Evolutionary conservation across 768 basidiomycete species (phyloP).

Genomic region (Trametes cingulata): DNA sequence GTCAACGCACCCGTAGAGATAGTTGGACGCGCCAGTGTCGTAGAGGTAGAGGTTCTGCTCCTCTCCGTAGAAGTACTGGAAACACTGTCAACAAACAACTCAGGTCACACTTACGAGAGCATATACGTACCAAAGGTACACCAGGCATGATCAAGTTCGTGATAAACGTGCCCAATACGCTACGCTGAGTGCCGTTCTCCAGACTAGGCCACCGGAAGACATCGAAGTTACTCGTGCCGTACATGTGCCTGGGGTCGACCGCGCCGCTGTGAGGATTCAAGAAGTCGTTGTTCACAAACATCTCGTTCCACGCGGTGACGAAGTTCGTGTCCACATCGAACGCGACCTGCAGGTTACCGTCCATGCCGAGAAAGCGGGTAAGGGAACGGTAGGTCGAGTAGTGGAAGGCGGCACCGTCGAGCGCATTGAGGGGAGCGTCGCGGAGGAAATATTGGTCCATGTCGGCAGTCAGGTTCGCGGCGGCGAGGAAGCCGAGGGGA

Average conservation of each 20-base stretch:
- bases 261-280: slow-evolving; percentile 64
- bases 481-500: slow-evolving; percentile 67
- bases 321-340: slow-evolving; percentile 85
- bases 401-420: slow-evolving; percentile 88
- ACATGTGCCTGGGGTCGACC: slow-evolving; percentile 87
- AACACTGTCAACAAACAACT: slow-evolving; percentile 12
- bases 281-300: slow-evolving; percentile 88
- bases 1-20: slow-evolving; percentile 74
- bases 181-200: slow-evolving; percentile 78
- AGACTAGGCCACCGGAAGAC: slow-evolving; percentile 92
- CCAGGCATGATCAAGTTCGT: slow-evolving; percentile 84
- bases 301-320: slow-evolving; percentile 87
- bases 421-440: slow-evolving; percentile 52
- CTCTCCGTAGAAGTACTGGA: slow-evolving; percentile 82
- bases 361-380: slow-evolving; percentile 91
- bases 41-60: slow-evolving; percentile 89
- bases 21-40: slow-evolving; percentile 89
- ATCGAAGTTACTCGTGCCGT: slow-evolving; percentile 92
- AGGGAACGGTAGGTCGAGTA: slow-evolving; percentile 91
- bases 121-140: slow-evolving; percentile 62
- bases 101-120: neutral
- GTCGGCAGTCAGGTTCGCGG: slow-evolving; percentile 61
- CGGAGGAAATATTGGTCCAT: slow-evolving; percentile 82
- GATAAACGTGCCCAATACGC: slow-evolving; percentile 77
- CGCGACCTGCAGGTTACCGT: slow-evolving; percentile 89